These are phyloP conservation scores for Fusarium neocosmosporiellum DNA, from an alignment of 2,329 filamentous ascomycete species.

Conservation along the genomic window DNA sequence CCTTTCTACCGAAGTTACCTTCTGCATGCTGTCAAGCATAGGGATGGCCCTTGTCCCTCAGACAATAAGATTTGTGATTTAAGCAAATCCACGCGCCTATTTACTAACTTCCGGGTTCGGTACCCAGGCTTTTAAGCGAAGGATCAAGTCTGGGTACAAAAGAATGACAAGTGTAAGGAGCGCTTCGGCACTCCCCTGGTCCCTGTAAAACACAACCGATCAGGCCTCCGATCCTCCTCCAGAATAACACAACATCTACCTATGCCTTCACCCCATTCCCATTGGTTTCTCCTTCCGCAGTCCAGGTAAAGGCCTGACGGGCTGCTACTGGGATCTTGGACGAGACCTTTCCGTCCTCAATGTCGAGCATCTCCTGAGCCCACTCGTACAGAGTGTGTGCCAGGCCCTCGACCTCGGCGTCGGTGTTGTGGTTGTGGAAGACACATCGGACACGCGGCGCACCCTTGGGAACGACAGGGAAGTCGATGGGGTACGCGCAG, in stretches of 20 bases:
- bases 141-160: background rate
- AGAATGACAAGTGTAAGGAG: background rate
- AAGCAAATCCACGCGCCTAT: background rate
- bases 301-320: constrained; percentile 18
- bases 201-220: background rate
- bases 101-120: background rate
- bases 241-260: background rate
- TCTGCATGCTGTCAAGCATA: background rate
- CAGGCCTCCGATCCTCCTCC: background rate
- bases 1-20: background rate
- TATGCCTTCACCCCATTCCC: constrained; percentile 1
- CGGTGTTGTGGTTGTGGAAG: constrained; percentile 21
- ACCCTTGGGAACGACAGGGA: constrained; percentile 24
- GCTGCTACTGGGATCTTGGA: constrained; percentile 17
- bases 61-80: background rate
- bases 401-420: constrained; percentile 5
- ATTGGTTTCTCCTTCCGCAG: constrained; percentile 9
- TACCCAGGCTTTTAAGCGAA: background rate
- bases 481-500: constrained; percentile 15
- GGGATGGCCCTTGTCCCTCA: background rate
- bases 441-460: constrained; percentile 9
- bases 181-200: background rate
- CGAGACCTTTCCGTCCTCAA: constrained; percentile 8
- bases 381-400: constrained; percentile 1
- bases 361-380: constrained; percentile 23